These are phyloP conservation scores for Dimocarpus longan DNA, from an alignment of 345 rosid species.

Conservation along the genomic window DNA sequence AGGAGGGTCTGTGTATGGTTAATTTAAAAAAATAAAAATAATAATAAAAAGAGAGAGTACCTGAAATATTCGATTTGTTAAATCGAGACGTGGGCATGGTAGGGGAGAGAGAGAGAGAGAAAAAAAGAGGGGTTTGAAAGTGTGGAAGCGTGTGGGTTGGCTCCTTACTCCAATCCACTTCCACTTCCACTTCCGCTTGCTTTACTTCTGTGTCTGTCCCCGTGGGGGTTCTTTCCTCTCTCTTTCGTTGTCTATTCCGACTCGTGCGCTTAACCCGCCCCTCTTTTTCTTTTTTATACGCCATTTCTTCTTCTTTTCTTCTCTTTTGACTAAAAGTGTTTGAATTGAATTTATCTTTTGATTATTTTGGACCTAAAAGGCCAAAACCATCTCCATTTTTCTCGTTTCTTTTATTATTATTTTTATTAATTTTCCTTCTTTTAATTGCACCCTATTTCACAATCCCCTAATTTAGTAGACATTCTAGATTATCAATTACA, in stretches of 20 bases:
- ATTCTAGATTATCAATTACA: too few relatives aligned
- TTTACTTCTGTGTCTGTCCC: too few relatives aligned
- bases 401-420: too few relatives aligned
- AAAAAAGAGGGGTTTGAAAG: background rate
- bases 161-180: background rate
- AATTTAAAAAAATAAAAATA: background rate
- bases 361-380: background rate
- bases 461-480: too few relatives aligned
- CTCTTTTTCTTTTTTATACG: background rate
- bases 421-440: too few relatives aligned
- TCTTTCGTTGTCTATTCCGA: too few relatives aligned
- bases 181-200: background rate
- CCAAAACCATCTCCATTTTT: background rate
- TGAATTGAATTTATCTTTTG: background rate
- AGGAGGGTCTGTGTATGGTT: background rate
- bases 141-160: slow-evolving; percentile 1
- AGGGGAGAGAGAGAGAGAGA: background rate
- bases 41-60: background rate
- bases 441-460: background rate
- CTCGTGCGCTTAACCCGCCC: background rate
- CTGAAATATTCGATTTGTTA: slow-evolving; percentile 23
- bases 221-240: background rate
- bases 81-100: slow-evolving; percentile 23
- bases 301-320: background rate
- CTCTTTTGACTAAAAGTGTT: background rate